Base-by-base conservation (phyloP, 1,139 yeast species). In the Suhomyces coccinellae region DNA sequence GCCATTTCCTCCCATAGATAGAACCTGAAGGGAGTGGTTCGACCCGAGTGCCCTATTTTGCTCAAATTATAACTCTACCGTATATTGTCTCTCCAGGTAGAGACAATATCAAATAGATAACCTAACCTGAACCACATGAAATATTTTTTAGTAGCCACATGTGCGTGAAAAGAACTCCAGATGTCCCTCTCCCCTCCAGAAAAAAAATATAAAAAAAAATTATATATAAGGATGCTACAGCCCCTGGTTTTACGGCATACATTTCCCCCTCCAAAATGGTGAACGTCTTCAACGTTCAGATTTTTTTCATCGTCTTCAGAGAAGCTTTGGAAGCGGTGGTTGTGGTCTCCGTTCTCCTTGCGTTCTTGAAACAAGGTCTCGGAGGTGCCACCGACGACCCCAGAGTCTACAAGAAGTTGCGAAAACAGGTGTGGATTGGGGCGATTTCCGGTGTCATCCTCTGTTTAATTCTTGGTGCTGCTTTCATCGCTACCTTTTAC, bases 271-370 rank as follows among this genome's bases (percentile, higher is more conserved):
- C 46, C 50, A 39, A 40, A 41, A 66, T 69, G 73, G 71, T 61
- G 42, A 48, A 49, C 36, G 80, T 79, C 40, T 79, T 79, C 58
- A 79, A 77, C 64, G 82, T 77, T 31, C 79, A 77, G 56, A 70
- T 79, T 52, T 91, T 90, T 71, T 90, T 91, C 71, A 85, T 91
- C 57, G 89, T 89, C 48, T 80, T 91, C 58, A 82, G 98, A 69
- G 98, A 91, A 69, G 75, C 96, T 1, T 74, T 91, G 52, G 98
- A 91, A 71, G 96, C 97, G 41, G 79, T 90, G 40, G 82, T 91
- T 50, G 90, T 91, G 51, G 86, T 91, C 47, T 88, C 98, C 3
- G 96, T 91, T 40, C 76, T 91, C 49, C 76, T 91, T 49, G 93
- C 97, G 17, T 91, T 91, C 67, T 80, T 91, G 50, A 89, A 87